A percentile compares a stretch with the other conserved stretches of the same genome.
phyloP scores from a whole-genome alignment of 2,329 filamentous ascomycete genomes.

The Penicillium sp. region DNA sequence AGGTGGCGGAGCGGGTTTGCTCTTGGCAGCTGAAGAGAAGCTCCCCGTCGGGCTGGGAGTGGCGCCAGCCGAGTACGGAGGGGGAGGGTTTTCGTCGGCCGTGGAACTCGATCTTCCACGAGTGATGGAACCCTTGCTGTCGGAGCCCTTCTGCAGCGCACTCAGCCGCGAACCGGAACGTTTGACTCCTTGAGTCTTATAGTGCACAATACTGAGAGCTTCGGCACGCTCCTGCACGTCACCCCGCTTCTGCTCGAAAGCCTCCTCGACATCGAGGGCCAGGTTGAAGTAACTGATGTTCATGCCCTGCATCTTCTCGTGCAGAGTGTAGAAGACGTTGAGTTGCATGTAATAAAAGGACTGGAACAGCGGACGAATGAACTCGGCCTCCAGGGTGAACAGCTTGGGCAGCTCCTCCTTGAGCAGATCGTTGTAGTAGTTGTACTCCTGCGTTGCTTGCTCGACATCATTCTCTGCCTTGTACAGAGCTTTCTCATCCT shows the following conservation, averaged over 20 bases:
- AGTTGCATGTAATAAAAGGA: slow-evolving; percentile 99
- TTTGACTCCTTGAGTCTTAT: slow-evolving; percentile 75
- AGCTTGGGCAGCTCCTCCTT: slow-evolving; percentile 94
- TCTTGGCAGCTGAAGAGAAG: slow-evolving; percentile 60
- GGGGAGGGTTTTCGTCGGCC: slow-evolving; percentile 61
- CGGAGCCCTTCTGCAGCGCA: slow-evolving; percentile 33
- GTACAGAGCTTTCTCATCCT: slow-evolving; percentile 97
- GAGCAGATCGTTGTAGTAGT: slow-evolving; percentile 95
- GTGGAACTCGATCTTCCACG: slow-evolving; percentile 42
- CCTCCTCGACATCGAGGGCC: slow-evolving; percentile 83
- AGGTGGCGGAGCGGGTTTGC: slow-evolving; percentile 64
- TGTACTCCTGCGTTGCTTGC: slow-evolving; percentile 88
- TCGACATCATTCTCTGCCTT: slow-evolving; percentile 92
- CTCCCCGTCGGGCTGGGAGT: slow-evolving; percentile 42
- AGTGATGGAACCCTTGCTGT: slow-evolving; percentile 36
- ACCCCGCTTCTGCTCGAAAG: slow-evolving; percentile 83
- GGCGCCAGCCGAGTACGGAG: slow-evolving; percentile 58
- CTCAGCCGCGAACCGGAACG: slow-evolving; percentile 33
- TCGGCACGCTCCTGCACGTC: slow-evolving; percentile 87
- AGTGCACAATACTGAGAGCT: slow-evolving; percentile 78
- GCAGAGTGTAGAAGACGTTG: slow-evolving; percentile 97
- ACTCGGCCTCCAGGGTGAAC: slow-evolving; percentile 84
- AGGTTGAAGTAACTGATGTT: slow-evolving; percentile 98
- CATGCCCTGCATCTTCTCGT: slow-evolving; percentile 95
- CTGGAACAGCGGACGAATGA: slow-evolving; percentile 95